Conservation (phyloP, 805 yeast genomes). For the Sugiyamaella smithiae region DNA sequence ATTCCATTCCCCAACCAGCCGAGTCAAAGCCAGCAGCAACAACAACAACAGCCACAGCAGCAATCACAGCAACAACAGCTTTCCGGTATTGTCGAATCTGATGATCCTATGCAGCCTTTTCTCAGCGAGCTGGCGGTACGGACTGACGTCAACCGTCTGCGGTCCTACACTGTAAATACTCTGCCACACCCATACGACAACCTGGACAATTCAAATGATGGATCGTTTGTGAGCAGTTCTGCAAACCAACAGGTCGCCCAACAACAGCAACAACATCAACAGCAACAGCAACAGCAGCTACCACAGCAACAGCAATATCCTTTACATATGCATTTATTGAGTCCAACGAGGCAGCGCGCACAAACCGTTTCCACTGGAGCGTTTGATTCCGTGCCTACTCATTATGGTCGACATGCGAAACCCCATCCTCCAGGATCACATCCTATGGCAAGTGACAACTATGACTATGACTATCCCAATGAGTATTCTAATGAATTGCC, state of each 20-base stretch:
- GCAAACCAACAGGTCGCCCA: neutral
- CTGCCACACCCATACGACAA: conserved; percentile 13
- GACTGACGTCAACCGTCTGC: conserved; percentile 32
- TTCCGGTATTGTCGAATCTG: conserved; percentile 16
- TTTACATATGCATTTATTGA: conserved; percentile 6
- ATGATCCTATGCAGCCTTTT: conserved; percentile 32
- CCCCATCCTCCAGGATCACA: conserved; percentile 4
- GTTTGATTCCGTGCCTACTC: conserved; percentile 1
- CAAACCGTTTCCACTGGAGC: conserved; percentile 6
- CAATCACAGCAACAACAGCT: conserved; percentile 17
- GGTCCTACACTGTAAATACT: conserved; percentile 33
- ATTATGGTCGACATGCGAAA: neutral
- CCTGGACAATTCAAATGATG: conserved; percentile 13
- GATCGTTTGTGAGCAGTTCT: neutral
- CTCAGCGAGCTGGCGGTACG: conserved; percentile 30
- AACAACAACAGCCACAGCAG: conserved; percentile 11
- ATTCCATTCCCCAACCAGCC: neutral
- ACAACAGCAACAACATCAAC: conserved; percentile 19
- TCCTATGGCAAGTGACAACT: neutral
- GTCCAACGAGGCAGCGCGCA: conserved; percentile 9
- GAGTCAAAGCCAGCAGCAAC: conserved; percentile 1
- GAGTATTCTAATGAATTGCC: neutral
- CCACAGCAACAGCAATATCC: conserved; percentile 19
- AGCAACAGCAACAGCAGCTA: conserved; percentile 22
- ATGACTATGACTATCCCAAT: neutral